Percentiles rank a stretch among this genome's conserved stretches.
phyloP scores from a whole-genome alignment of 2,329 filamentous ascomycete genomes.

The Pseudogymnoascus sp. region DNA sequence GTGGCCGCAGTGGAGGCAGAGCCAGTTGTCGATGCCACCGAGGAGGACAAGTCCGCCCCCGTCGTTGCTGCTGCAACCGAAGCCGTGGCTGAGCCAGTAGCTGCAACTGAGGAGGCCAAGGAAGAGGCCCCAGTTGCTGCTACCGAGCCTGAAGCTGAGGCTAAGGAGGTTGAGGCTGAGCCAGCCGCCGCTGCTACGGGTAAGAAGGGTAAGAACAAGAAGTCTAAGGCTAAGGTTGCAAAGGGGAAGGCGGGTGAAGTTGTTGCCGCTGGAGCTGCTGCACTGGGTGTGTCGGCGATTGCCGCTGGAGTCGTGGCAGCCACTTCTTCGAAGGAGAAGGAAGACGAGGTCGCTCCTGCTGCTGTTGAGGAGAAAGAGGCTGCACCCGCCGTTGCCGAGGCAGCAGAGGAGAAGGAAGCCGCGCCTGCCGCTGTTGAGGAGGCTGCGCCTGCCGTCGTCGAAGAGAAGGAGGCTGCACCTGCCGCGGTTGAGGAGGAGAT shows the following conservation, averaged over 20 bases:
- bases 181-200: background rate
- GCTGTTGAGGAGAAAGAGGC: background rate
- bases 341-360: slow-evolving; percentile 11
- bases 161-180: background rate
- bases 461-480: background rate
- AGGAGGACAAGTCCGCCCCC: background rate
- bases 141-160: background rate
- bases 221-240: background rate
- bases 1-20: background rate
- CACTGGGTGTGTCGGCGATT: background rate
- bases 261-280: background rate
- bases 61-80: background rate
- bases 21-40: background rate
- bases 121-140: background rate
- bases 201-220: slow-evolving; percentile 6
- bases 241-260: background rate
- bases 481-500: background rate
- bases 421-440: background rate
- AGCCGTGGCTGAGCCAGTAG: background rate
- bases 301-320: background rate
- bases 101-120: background rate
- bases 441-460: background rate
- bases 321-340: slow-evolving; percentile 14
- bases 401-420: background rate
- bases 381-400: background rate